Percentiles rank a stretch among this genome's conserved stretches.
Conservation (phyloP, 768 basidiomycete species). For the Pholiota conissans region DNA sequence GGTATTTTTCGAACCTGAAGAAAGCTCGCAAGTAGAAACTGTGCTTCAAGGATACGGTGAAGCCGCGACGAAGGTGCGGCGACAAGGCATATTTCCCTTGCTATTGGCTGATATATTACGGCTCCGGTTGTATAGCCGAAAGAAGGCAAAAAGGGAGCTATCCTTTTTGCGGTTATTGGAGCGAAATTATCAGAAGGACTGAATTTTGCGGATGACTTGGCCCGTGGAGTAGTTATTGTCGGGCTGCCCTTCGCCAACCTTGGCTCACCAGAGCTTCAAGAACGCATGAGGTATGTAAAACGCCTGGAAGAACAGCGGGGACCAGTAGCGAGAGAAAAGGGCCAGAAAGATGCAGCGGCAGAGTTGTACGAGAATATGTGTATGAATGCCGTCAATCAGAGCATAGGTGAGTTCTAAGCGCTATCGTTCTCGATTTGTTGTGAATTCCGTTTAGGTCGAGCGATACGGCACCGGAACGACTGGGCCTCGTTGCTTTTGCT, state of each 20-base stretch:
- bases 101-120: neutral
- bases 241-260: slow-evolving; percentile 94
- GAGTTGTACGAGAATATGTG: slow-evolving; percentile 92
- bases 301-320: slow-evolving; percentile 49
- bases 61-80: slow-evolving; percentile 35
- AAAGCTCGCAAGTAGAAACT: slow-evolving; percentile 67
- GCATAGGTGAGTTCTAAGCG: slow-evolving; percentile 62
- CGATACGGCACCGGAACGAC: slow-evolving; percentile 87
- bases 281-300: slow-evolving; percentile 88
- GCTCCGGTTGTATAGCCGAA: slow-evolving; percentile 5
- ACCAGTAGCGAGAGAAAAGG: slow-evolving; percentile 27
- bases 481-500: slow-evolving; percentile 91
- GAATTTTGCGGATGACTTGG: slow-evolving; percentile 76
- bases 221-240: slow-evolving; percentile 82
- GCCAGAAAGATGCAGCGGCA: slow-evolving; percentile 65
- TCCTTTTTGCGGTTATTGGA: slow-evolving; percentile 93
- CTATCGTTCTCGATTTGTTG: neutral
- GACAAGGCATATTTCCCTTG: neutral
- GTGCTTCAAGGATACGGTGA: slow-evolving; percentile 72
- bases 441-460: slow-evolving; percentile 60
- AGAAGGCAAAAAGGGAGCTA: slow-evolving; percentile 45
- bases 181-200: slow-evolving; percentile 96
- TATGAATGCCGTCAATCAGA: slow-evolving; percentile 96
- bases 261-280: slow-evolving; percentile 86
- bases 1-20: slow-evolving; percentile 90